phyloP scores from a whole-genome alignment of 495 filamentous ascomycete species.

The Aspergillus carlsbadensis region DNA sequence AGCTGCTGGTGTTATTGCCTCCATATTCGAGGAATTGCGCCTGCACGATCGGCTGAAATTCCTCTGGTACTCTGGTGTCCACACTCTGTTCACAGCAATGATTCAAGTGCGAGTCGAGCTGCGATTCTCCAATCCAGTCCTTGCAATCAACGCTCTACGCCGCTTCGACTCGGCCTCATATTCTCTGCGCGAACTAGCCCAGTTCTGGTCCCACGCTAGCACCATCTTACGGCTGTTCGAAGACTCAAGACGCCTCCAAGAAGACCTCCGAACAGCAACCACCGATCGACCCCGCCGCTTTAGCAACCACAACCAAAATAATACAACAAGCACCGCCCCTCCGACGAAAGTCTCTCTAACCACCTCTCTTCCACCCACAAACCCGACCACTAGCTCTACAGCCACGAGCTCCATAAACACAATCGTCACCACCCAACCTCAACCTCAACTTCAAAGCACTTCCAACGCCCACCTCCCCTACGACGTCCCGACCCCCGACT shows the following conservation, averaged over 20 bases:
- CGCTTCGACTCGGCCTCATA: slow-evolving; percentile 48
- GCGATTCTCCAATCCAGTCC: slow-evolving; percentile 48
- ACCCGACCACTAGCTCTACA: neutral
- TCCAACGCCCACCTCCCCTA: slow-evolving; percentile 29
- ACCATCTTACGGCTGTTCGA: slow-evolving; percentile 49
- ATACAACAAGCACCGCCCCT: neutral
- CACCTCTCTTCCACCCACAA: neutral
- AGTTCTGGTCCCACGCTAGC: slow-evolving; percentile 46
- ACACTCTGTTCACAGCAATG: slow-evolving; percentile 50
- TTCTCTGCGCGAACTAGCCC: slow-evolving; percentile 44
- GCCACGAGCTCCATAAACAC: slow-evolving; percentile 7
- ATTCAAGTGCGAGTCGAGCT: slow-evolving; percentile 52
- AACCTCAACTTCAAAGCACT: no score
- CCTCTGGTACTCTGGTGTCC: slow-evolving; percentile 48
- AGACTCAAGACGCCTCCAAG: slow-evolving; percentile 46
- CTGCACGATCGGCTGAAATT: slow-evolving; percentile 49
- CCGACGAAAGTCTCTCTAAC: neutral
- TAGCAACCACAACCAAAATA: slow-evolving; percentile 17
- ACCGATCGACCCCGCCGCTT: slow-evolving; percentile 38
- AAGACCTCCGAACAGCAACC: slow-evolving; percentile 42
- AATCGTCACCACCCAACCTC: slow-evolving; percentile 20
- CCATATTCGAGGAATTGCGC: slow-evolving; percentile 49
- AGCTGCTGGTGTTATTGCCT: slow-evolving; percentile 46
- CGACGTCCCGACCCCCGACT: slow-evolving; percentile 39
- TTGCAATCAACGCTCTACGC: slow-evolving; percentile 49